Conservation (phyloP, 164 flowering plant genomes). For the Sextonia rubra region DNA sequence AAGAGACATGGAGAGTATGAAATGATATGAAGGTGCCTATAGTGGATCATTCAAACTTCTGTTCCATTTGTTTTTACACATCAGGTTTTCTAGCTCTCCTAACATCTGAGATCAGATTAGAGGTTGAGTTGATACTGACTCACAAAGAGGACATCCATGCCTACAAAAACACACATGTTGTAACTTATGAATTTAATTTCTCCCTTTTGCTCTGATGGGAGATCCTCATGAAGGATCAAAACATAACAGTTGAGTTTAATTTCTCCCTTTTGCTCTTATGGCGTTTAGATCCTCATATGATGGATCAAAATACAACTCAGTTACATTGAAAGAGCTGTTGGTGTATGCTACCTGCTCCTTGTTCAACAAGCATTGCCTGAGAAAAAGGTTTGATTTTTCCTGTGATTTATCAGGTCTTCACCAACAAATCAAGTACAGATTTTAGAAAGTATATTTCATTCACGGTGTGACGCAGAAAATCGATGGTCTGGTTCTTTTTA, state of each 20-base stretch:
- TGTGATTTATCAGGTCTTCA: no score
- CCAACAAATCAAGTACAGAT: no score
- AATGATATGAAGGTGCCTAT: background rate
- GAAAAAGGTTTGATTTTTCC: background rate
- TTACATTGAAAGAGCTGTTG: background rate
- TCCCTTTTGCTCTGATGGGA: no score
- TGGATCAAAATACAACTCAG: background rate
- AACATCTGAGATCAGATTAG: background rate
- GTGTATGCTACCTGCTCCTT: background rate
- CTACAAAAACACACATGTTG: background rate
- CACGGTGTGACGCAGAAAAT: background rate
- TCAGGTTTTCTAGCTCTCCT: background rate
- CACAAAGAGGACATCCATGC: background rate
- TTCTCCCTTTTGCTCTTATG: no score
- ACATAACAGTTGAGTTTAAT: no score
- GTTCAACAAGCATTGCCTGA: background rate
- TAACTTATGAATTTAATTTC: background rate
- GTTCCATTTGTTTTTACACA: background rate
- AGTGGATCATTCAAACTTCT: background rate
- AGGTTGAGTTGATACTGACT: background rate
- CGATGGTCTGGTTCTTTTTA: no score
- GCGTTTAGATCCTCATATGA: background rate
- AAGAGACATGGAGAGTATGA: slow-evolving; percentile 24
- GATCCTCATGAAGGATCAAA: no score
- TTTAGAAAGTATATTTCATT: no score